Conservation (phyloP, 176 grass and related monocot genomes). For the Musa beccarii region DNA sequence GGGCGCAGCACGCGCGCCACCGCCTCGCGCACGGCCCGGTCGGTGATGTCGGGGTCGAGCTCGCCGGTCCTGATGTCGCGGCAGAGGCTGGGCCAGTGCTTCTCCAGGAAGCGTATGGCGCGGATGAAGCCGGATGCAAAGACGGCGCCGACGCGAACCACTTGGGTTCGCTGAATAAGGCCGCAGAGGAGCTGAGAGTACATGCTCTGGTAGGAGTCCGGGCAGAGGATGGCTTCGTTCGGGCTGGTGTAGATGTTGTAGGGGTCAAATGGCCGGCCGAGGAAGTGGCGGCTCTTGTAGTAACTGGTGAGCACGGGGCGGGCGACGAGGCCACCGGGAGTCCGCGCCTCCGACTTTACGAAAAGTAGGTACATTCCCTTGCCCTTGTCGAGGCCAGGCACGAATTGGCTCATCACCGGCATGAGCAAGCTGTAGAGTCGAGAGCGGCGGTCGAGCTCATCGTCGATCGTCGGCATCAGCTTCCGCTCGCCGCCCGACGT, state of each 20-base stretch:
- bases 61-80: constrained; percentile 52
- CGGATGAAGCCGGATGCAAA: constrained; percentile 94
- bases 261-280: constrained; percentile 62
- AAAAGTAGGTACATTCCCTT: constrained; percentile 97
- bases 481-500: constrained; percentile 97
- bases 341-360: constrained; percentile 84
- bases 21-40: constrained; percentile 50
- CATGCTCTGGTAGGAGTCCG: constrained; percentile 93
- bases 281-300: constrained; percentile 96
- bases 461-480: constrained; percentile 87
- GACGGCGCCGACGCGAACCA: constrained; percentile 90
- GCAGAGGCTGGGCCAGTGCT: constrained; percentile 63
- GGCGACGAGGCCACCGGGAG: constrained; percentile 68
- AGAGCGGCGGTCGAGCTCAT: constrained; percentile 66
- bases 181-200: constrained; percentile 92
- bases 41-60: constrained; percentile 35
- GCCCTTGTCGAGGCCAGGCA: constrained; percentile 69
- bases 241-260: constrained; percentile 92
- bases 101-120: constrained; percentile 81
- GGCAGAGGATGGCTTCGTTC: constrained; percentile 75
- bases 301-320: constrained; percentile 89
- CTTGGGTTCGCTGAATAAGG: constrained; percentile 51
- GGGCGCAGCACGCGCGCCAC: constrained; percentile 46
- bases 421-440: constrained; percentile 89
- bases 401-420: constrained; percentile 92